These are phyloP conservation scores for Fusarium decemcellulare DNA, from an alignment of 2,329 filamentous ascomycete genomes.

Conservation along the genomic window DNA sequence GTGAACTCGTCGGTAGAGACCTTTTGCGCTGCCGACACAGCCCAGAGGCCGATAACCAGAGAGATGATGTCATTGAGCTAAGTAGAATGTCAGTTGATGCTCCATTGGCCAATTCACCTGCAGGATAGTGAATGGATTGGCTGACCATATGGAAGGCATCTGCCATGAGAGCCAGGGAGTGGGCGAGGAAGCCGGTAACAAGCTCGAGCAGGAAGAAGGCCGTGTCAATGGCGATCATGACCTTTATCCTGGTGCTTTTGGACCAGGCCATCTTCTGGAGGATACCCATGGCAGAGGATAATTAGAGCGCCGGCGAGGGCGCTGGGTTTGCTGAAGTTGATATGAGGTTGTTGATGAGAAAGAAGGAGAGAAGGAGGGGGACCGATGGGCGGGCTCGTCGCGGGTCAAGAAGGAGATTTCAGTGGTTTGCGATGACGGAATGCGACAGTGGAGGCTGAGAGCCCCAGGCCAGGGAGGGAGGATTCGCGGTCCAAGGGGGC, in stretches of 20 bases:
- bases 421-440: conserved; percentile 44
- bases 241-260: conserved; percentile 91
- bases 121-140: conserved; percentile 27
- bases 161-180: conserved; percentile 93
- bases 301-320: conserved; percentile 25
- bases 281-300: conserved; percentile 47
- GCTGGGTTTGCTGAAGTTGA: conserved; percentile 8
- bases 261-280: conserved; percentile 81
- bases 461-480: conserved; percentile 8
- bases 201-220: conserved; percentile 94
- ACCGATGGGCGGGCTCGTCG: conserved; percentile 15
- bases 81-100: conserved; percentile 25
- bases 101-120: conserved; percentile 10
- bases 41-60: conserved; percentile 92
- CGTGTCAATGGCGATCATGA: conserved; percentile 92
- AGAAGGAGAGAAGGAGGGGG: conserved; percentile 17
- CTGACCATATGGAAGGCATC: conserved; percentile 98
- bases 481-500: conserved; percentile 1
- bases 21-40: conserved; percentile 88
- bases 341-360: conserved; percentile 17
- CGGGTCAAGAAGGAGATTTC: conserved; percentile 38
- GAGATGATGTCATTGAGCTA: conserved; percentile 98
- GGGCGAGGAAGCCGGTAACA: conserved; percentile 85
- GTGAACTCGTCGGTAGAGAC: conserved; percentile 93
- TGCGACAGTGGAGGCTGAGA: conserved; percentile 33